Evolutionary conservation across 2,329 filamentous ascomycete species (phyloP).

Genomic region (Tolypocladium amazonense): DNA sequence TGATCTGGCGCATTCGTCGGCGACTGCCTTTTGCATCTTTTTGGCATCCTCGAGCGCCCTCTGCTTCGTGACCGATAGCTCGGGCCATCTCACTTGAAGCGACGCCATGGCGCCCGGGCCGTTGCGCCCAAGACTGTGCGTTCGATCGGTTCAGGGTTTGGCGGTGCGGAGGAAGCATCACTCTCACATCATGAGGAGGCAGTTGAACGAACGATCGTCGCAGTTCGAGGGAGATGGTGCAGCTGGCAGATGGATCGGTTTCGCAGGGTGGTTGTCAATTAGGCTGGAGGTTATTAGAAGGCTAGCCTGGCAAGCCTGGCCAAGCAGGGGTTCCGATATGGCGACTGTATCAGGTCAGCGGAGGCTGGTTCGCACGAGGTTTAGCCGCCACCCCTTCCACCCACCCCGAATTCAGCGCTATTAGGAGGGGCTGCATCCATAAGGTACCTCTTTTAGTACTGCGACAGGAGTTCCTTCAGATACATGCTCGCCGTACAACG

Average conservation of each 20-base stretch:
- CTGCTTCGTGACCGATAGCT: conserved; percentile 37
- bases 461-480: too few species aligned
- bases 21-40: conserved; percentile 55
- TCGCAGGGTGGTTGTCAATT: background rate
- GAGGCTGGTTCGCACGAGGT: background rate
- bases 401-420: background rate
- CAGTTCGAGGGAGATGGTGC: background rate
- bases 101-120: conserved; percentile 23
- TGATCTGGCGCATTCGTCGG: conserved; percentile 48
- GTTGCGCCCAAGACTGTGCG: background rate
- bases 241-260: background rate
- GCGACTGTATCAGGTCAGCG: background rate
- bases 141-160: background rate
- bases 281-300: background rate
- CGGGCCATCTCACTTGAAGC: conserved; percentile 30
- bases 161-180: background rate
- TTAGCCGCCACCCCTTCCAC: too few species aligned
- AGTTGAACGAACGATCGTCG: background rate
- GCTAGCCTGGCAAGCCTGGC: background rate
- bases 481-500: too few species aligned
- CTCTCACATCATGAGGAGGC: background rate
- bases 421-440: background rate
- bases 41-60: conserved; percentile 59
- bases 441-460: too few species aligned
- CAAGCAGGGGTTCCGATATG: background rate